Percentiles rank a stretch among this genome's conserved stretches.
These are phyloP conservation scores for Colletotrichum musicola DNA, from an alignment of 2,329 filamentous ascomycete species.

Conservation along the genomic window DNA sequence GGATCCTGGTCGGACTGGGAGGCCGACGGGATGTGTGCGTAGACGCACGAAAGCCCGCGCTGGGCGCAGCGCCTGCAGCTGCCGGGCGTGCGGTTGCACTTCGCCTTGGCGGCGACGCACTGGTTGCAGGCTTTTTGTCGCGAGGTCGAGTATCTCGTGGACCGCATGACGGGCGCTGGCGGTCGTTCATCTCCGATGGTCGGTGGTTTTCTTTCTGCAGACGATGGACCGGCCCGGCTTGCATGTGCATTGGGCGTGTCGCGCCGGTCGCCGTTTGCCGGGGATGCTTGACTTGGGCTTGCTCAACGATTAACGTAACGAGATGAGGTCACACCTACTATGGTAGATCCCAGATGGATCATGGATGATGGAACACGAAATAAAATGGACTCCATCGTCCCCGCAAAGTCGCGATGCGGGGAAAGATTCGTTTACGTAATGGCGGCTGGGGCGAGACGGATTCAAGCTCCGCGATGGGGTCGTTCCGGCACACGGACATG, in stretches of 20 bases:
- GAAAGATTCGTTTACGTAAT: slow-evolving; percentile 18
- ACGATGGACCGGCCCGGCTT: slow-evolving; percentile 16
- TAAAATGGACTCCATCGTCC: background rate
- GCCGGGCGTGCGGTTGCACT: slow-evolving; percentile 52
- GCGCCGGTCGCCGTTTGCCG: background rate
- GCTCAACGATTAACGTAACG: background rate
- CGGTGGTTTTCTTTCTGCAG: background rate
- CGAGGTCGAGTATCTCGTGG: slow-evolving; percentile 50
- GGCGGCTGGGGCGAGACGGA: background rate
- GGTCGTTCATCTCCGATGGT: background rate
- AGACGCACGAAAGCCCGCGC: slow-evolving; percentile 47
- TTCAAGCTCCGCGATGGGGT: slow-evolving; percentile 4
- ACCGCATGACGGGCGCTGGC: slow-evolving; percentile 3
- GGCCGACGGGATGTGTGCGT: slow-evolving; percentile 39
- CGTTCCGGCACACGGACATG: background rate
- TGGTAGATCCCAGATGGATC: background rate
- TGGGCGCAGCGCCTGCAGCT: slow-evolving; percentile 50
- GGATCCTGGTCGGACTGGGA: background rate
- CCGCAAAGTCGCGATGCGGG: slow-evolving; percentile 21
- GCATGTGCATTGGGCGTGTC: background rate
- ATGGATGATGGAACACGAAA: background rate
- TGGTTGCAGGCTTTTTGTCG: slow-evolving; percentile 55
- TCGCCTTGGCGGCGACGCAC: slow-evolving; percentile 54
- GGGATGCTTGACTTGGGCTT: background rate
- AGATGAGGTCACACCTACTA: slow-evolving; percentile 9